These are phyloP conservation scores for Oxytropis ochrocephala DNA, from an alignment of 306 rosid genomes.

Conservation along the genomic window DNA sequence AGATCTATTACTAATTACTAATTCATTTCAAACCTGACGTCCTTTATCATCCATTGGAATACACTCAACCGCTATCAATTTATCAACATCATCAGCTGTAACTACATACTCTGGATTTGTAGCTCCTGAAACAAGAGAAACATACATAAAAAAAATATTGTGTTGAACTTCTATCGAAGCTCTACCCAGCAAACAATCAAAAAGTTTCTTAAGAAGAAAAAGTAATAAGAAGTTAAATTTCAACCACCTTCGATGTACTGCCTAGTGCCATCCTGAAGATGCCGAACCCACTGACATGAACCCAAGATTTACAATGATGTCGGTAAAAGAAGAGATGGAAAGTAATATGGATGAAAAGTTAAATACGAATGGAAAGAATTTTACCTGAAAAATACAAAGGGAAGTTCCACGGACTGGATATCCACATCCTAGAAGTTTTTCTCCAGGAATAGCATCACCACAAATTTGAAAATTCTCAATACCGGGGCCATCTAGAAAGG, in stretches of 20 bases:
- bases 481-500: conserved; percentile 65
- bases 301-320: conserved; percentile 11
- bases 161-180: conserved; percentile 1
- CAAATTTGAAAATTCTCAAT: conserved; percentile 85
- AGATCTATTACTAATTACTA: background rate
- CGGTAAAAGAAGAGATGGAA: background rate
- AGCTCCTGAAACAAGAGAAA: conserved; percentile 61
- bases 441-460: conserved; percentile 86
- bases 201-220: background rate
- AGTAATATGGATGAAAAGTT: background rate
- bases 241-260: conserved; percentile 87
- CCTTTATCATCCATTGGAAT: conserved; percentile 96
- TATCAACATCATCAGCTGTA: conserved; percentile 92
- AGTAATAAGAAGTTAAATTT: background rate
- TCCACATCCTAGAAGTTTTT: conserved; percentile 92
- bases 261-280: conserved; percentile 93
- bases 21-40: conserved; percentile 63
- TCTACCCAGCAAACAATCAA: background rate
- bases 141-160: background rate
- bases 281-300: conserved; percentile 86
- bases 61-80: conserved; percentile 89
- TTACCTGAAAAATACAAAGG: conserved; percentile 97
- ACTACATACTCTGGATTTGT: conserved; percentile 94
- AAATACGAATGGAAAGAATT: conserved; percentile 16
- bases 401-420: conserved; percentile 82